Evolutionary conservation across 768 basidiomycete genomes (phyloP).

Genomic region (Hirschioporus abietinus): DNA sequence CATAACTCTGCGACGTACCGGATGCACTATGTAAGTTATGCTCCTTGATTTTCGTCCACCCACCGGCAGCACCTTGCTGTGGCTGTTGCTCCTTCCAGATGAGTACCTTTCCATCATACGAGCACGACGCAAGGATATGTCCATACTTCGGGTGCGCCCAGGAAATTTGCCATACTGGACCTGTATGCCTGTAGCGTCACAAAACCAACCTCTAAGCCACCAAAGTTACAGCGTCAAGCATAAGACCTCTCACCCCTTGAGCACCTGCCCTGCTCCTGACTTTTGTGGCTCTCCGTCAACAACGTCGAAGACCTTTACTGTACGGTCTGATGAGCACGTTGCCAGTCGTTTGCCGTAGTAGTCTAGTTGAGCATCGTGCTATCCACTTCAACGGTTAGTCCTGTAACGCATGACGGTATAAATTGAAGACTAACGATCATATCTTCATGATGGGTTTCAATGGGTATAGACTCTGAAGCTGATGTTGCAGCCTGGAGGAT

Average conservation of each 20-base stretch:
- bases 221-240: not conserved
- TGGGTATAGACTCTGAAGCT: slow-evolving; percentile 66
- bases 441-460: slow-evolving; percentile 96
- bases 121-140: slow-evolving; percentile 94
- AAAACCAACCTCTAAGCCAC: not conserved
- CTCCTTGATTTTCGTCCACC: slow-evolving; percentile 94
- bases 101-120: slow-evolving; percentile 96
- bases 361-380: slow-evolving; percentile 98
- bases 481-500: slow-evolving; percentile 22
- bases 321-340: slow-evolving; percentile 94
- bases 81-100: slow-evolving; percentile 84
- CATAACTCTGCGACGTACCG: slow-evolving; percentile 45
- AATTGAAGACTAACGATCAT: slow-evolving; percentile 75
- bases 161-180: slow-evolving; percentile 96
- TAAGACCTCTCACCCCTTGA: slow-evolving; percentile 60
- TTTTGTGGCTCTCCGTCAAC: slow-evolving; percentile 80
- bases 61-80: slow-evolving; percentile 49
- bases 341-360: slow-evolving; percentile 97
- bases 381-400: slow-evolving; percentile 10
- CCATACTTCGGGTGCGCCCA: slow-evolving; percentile 99
- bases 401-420: slow-evolving; percentile 7
- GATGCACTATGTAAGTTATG: slow-evolving; percentile 92
- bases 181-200: slow-evolving; percentile 65
- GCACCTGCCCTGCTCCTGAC: slow-evolving; percentile 56
- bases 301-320: slow-evolving; percentile 92